Evolutionary conservation across 2,329 filamentous ascomycete genomes (phyloP).

Genomic region (Didymella exigua): DNA sequence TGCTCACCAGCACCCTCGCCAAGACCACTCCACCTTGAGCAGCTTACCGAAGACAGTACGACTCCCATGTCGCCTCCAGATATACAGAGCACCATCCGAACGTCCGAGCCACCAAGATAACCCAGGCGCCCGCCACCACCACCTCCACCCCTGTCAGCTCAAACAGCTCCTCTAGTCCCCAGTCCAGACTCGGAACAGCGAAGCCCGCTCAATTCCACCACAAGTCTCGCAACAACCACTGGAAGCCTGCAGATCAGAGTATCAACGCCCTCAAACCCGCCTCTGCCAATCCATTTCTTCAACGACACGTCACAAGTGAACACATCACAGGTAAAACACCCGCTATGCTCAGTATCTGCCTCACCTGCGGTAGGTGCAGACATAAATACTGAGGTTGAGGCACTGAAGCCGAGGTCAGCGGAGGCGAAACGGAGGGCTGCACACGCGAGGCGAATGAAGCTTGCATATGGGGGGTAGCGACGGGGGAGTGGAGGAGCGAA

Average conservation of each 20-base stretch:
- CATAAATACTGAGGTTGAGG: not conserved
- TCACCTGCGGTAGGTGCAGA: not conserved
- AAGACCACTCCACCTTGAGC: no score
- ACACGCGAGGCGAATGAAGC: conserved; percentile 35
- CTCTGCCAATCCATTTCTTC: not conserved
- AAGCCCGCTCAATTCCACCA: not conserved
- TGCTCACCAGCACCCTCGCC: not conserved
- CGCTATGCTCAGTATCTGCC: not conserved
- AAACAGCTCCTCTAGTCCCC: no score
- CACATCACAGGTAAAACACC: not conserved
- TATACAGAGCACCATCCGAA: not conserved
- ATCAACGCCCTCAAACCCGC: not conserved
- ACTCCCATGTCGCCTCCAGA: not conserved
- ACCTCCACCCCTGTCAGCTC: no score
- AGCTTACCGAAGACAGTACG: no score
- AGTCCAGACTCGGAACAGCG: no score
- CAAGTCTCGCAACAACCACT: not conserved
- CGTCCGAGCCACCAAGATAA: not conserved
- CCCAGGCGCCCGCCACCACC: conserved; percentile 5
- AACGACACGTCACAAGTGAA: not conserved
- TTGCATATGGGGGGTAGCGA: not conserved
- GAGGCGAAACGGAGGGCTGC: conserved; percentile 35
- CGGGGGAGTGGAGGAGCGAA: not conserved
- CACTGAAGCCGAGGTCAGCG: conserved; percentile 14
- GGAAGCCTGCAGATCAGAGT: not conserved